phyloP scores from a whole-genome alignment of 108 stramenopile species.

The Nitzschia putrida region DNA sequence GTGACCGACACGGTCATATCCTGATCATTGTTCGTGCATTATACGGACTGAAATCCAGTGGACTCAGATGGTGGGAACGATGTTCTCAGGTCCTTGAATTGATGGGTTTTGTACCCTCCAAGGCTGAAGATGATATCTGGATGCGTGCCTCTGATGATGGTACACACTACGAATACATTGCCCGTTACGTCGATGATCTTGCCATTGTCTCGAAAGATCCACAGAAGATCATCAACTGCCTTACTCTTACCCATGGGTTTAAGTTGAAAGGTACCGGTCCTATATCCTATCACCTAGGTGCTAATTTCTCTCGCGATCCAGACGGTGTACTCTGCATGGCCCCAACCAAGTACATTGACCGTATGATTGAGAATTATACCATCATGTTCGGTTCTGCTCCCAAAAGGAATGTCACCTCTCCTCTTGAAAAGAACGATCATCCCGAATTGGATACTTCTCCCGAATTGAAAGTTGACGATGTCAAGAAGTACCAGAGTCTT shows the following conservation, averaged over 20 bases:
- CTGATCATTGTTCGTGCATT: conserved; percentile 35
- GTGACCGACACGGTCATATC: conserved; percentile 1
- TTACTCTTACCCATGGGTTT: conserved; percentile 20
- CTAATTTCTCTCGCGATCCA: conserved; percentile 30
- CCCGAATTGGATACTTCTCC: conserved; percentile 38
- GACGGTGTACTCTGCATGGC: conserved; percentile 25
- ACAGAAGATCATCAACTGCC: conserved; percentile 2
- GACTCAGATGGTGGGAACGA: conserved; percentile 14
- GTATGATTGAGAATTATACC: conserved; percentile 26
- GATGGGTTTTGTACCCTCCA: conserved; percentile 33
- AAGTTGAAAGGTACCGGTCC: conserved; percentile 44
- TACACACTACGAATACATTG: conserved; percentile 31
- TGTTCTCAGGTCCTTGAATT: conserved; percentile 15
- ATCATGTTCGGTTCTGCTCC: conserved; percentile 32
- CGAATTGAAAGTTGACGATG: conserved; percentile 10
- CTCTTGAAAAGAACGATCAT: conserved; percentile 24
- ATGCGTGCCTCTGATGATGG: conserved; percentile 13
- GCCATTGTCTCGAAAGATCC: conserved; percentile 25
- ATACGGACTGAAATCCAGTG: conserved; percentile 38
- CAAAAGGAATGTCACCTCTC: conserved; percentile 2
- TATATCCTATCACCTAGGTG: conserved; percentile 34
- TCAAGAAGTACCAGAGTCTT: conserved; percentile 26
- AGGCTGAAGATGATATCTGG: conserved; percentile 49
- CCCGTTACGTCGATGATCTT: conserved; percentile 11
- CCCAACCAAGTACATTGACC: conserved; percentile 37